Base-by-base conservation (phyloP, 2,329 filamentous ascomycete genomes). In the Thielaviopsis populi region DNA sequence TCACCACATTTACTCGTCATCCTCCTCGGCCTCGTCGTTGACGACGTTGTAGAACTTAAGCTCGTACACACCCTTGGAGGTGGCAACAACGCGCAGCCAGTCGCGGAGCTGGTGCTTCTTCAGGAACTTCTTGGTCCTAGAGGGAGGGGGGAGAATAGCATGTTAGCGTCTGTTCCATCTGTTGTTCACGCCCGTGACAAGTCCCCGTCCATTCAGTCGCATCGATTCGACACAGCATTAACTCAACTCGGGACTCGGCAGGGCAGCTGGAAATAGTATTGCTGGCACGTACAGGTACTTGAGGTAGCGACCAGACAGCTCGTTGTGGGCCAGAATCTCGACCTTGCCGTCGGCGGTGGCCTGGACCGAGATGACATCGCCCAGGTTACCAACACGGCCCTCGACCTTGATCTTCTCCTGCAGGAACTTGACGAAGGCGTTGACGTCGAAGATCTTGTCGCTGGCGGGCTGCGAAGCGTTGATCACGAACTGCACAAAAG, bases 11-110 rank as follows among this genome's bases (percentile, higher is more conserved):
- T 96, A 99, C 79, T 99, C 94, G 75, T 99, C 94, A 76, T 99
- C 94, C 75, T 99, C 94, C 71, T 97, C 94, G 72, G 84, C 91
- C 77, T 91, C 92, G 77, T 99, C 94, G 79, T 95, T 94, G 74
- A 96, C 92, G 75, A 99, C 91, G 84, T 99, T 99, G 91, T 95
- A 99, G 91, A 99, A 99, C 83, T 95, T 91, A 80, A 99, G 88
- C 84, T 96, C 91, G 83, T 99, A 99, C 70, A 96, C 91, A 76
- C 94, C 92, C 83, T 92, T 92, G 78, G 88, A 91, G 77, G 92
- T 97, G 72, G 91, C 95, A 75, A 99, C 94, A 73, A 99, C 92
- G 74, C 94, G 91, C 75, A 99, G 89, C 94, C 94, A 99, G 84
- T 99, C 94, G 82, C 94, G 90, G 77, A 99, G 89, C 86, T 97